These are phyloP conservation scores for Sporothrix schenckii DNA, from an alignment of 2,329 filamentous ascomycete species.

Conservation along the genomic window DNA sequence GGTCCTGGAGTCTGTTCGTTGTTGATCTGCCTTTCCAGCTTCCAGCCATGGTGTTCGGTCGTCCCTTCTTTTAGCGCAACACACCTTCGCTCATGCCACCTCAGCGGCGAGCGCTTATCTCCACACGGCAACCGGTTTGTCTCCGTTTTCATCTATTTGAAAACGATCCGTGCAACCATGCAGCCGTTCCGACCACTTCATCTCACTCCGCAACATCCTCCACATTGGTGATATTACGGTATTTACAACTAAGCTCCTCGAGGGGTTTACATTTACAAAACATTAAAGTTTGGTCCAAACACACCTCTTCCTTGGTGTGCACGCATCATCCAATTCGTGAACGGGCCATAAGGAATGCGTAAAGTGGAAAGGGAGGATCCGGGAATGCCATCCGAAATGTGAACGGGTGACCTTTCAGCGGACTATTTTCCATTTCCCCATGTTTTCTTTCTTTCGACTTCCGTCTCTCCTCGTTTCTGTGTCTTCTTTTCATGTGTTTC, in stretches of 20 bases:
- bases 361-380: slow-evolving; percentile 4
- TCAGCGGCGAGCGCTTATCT: not conserved
- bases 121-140: not conserved
- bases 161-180: not conserved
- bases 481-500: not conserved
- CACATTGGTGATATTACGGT: too few relatives aligned
- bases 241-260: not conserved
- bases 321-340: not conserved
- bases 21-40: not conserved
- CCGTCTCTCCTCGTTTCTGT: not conserved
- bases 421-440: slow-evolving; percentile 5
- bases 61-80: slow-evolving; percentile 12
- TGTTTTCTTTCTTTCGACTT: slow-evolving; percentile 10
- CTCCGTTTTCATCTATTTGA: not conserved
- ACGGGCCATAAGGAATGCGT: not conserved
- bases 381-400: slow-evolving; percentile 3
- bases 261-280: not conserved
- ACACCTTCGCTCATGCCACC: not conserved
- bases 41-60: slow-evolving; percentile 1
- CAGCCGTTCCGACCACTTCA: not conserved
- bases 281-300: slow-evolving; percentile 7
- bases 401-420: not conserved
- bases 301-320: not conserved
- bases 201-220: slow-evolving; percentile 1
- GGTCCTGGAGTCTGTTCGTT: slow-evolving; percentile 23